Conservation (phyloP, 1,284 basidiomycete genomes). For the Ustilago hordei region DNA sequence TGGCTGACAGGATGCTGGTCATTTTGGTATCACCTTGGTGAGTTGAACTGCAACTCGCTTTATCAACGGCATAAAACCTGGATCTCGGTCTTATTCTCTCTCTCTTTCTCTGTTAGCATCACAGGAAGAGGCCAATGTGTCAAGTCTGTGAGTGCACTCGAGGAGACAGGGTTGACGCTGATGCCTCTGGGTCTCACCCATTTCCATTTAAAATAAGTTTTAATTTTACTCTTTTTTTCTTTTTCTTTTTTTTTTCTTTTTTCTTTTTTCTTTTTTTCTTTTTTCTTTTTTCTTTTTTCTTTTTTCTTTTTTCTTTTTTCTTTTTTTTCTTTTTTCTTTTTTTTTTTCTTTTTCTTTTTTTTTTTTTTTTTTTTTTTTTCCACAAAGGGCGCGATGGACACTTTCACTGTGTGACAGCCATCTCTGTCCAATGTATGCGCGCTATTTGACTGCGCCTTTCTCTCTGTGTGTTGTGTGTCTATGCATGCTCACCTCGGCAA, state of each 20-base stretch:
- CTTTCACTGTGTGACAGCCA: constrained; percentile 2
- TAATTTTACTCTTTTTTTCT: neutral
- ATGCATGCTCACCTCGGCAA: constrained; percentile 22
- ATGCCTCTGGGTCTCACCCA: neutral
- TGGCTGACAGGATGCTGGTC: constrained; percentile 1
- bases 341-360: no score
- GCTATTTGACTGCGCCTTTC: constrained; percentile 15
- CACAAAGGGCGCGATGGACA: neutral
- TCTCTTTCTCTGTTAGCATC: no score
- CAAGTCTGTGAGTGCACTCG: neutral
- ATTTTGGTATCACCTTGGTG: neutral
- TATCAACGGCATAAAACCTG: neutral
- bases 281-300: neutral
- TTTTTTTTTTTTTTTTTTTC: neutral
- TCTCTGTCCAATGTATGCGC: constrained; percentile 8
- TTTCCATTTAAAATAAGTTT: neutral
- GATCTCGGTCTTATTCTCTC: no score
- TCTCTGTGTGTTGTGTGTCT: neutral
- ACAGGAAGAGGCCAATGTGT: no score
- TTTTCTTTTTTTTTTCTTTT: neutral
- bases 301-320: neutral
- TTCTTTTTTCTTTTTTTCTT: neutral
- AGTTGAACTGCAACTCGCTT: neutral
- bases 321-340: neutral
- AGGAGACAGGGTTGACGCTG: neutral